Evolutionary conservation across 202 grass and related monocot genomes (phyloP).

Genomic region (Zoysia matrella): DNA sequence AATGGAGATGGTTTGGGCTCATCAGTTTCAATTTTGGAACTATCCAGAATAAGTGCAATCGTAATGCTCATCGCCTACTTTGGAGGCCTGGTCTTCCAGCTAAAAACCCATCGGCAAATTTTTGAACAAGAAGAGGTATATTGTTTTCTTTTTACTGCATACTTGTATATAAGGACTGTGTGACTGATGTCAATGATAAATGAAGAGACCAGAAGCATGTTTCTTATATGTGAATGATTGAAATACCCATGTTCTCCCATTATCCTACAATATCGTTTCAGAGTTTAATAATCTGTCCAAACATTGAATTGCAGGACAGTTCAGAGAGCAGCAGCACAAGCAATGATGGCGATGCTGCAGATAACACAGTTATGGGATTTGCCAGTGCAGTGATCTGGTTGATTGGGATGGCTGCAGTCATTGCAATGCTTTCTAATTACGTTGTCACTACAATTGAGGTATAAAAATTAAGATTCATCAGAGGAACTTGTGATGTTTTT

Average conservation of each 20-base stretch:
- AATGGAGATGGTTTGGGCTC: constrained; percentile 14
- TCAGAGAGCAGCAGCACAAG: constrained; percentile 30
- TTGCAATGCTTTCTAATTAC: constrained; percentile 66
- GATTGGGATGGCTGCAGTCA: constrained; percentile 61
- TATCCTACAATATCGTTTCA: not conserved
- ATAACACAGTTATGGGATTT: constrained; percentile 62
- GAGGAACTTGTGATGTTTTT: not conserved
- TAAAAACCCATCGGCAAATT: constrained; percentile 68
- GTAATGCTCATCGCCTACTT: constrained; percentile 69
- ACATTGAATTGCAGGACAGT: constrained; percentile 36
- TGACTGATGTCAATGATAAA: constrained; percentile 11
- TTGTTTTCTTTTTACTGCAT: not conserved
- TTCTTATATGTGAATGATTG: not conserved
- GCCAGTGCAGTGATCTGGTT: constrained; percentile 64
- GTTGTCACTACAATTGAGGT: constrained; percentile 75
- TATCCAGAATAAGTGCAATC: constrained; percentile 69
- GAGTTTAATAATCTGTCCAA: constrained; percentile 13
- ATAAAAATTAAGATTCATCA: constrained; percentile 15
- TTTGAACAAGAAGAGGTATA: constrained; percentile 59
- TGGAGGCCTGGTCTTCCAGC: constrained; percentile 68
- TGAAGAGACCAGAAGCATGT: not conserved
- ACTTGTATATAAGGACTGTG: not conserved
- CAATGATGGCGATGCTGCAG: constrained; percentile 29
- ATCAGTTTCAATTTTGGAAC: constrained; percentile 40
- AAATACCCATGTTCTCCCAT: not conserved